Percentiles rank a stretch among this genome's conserved stretches.
These are phyloP conservation scores for Xerophyta viscosa DNA, from an alignment of 106 monocot species.

Conservation along the genomic window DNA sequence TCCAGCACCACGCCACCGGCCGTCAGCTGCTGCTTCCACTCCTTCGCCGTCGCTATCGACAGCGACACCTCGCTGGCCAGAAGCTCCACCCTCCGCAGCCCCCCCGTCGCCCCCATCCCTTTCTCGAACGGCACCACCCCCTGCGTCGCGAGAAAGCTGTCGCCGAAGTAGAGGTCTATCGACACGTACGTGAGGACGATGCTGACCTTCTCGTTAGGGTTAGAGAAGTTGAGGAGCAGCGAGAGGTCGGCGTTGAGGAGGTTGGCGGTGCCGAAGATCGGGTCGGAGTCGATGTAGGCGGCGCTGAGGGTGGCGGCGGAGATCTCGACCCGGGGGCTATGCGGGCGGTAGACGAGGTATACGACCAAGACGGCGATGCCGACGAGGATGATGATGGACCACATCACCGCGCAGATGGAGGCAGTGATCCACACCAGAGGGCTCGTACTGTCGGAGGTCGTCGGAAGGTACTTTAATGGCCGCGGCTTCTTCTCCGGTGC, in stretches of 20 bases:
- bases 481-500: not conserved
- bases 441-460: slow-evolving; percentile 4
- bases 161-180: slow-evolving; percentile 52
- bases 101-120: slow-evolving; percentile 16
- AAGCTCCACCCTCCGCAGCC: slow-evolving; percentile 40
- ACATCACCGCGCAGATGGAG: slow-evolving; percentile 38
- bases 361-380: slow-evolving; percentile 47
- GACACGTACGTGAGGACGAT: slow-evolving; percentile 34
- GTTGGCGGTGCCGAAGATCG: slow-evolving; percentile 7
- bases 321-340: slow-evolving; percentile 44
- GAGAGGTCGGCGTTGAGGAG: slow-evolving; percentile 80
- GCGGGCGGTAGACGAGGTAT: slow-evolving; percentile 67
- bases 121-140: slow-evolving; percentile 35
- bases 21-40: slow-evolving; percentile 22
- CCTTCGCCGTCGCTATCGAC: slow-evolving; percentile 13
- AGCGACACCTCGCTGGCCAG: slow-evolving; percentile 52
- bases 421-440: slow-evolving; percentile 22
- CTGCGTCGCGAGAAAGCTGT: slow-evolving; percentile 39
- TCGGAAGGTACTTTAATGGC: not conserved
- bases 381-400: slow-evolving; percentile 39
- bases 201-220: slow-evolving; percentile 62
- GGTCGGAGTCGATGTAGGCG: slow-evolving; percentile 51
- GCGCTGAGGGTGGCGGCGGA: slow-evolving; percentile 57
- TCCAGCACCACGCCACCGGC: slow-evolving; percentile 20
- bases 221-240: slow-evolving; percentile 66